A percentile compares a stretch with the other conserved stretches of the same genome.
Conservation (phyloP, 768 basidiomycete species). For the Phlebiopsis flavidoalba region DNA sequence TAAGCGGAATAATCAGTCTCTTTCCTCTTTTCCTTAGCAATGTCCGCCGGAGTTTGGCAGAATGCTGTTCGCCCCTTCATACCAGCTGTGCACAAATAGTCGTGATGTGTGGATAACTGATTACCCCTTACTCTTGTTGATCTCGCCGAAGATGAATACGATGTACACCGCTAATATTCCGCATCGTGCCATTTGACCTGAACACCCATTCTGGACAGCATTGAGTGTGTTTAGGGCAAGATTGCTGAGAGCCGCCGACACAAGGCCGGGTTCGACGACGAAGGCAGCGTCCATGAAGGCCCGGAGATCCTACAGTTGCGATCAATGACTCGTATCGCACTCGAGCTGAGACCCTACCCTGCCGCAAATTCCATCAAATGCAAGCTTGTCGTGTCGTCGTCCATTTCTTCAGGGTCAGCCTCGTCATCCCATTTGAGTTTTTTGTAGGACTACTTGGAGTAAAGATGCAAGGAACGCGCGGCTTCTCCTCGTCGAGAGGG, state of each 20-base stretch:
- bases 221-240: constrained; percentile 74
- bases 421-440: constrained; percentile 92
- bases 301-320: constrained; percentile 61
- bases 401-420: constrained; percentile 74
- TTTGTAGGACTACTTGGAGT: constrained; percentile 68
- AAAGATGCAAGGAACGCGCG: constrained; percentile 75
- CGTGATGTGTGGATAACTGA: not conserved
- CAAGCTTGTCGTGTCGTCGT: constrained; percentile 82
- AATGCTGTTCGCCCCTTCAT: constrained; percentile 84
- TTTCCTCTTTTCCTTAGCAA: constrained; percentile 65
- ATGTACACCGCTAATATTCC: constrained; percentile 91
- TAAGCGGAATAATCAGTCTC: constrained; percentile 70
- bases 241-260: constrained; percentile 68
- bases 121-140: constrained; percentile 69
- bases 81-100: constrained; percentile 40
- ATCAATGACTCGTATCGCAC: not conserved
- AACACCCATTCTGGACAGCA: constrained; percentile 56
- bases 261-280: constrained; percentile 80
- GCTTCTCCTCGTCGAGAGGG: constrained; percentile 59
- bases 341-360: constrained; percentile 45
- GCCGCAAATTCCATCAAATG: constrained; percentile 82
- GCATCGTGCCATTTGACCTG: constrained; percentile 86
- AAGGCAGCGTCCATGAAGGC: constrained; percentile 84
- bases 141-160: constrained; percentile 90
- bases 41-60: constrained; percentile 60